Base-by-base conservation (phyloP, 805 yeast genomes). In the Saccharomycopsis sp. region DNA sequence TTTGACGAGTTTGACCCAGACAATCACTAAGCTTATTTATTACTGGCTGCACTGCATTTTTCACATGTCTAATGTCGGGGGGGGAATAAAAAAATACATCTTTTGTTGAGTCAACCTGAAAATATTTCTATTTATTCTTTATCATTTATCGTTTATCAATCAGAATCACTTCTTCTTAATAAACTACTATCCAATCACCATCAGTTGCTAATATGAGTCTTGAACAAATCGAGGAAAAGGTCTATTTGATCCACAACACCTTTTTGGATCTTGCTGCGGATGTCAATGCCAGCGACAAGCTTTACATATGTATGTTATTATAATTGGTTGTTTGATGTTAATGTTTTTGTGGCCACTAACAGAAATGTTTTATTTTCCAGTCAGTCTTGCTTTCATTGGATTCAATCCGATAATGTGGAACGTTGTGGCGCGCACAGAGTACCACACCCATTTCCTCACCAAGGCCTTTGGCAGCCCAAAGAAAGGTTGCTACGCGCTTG, bases 391-490 rank as follows among this genome's bases (percentile, higher is more conserved):
- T 6, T 73, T 82, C 22, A 82, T 92, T 52, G 77, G 79, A 12
- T 88, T 92, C 73, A 92, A 92, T 59, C 98, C 98, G 13, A 73
- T 83, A 23, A 89, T 88, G 58, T 92, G 98, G 98, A 92, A 92
- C 59, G 70, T 81, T 43, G 94, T 75, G 17, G 98, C 98, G 4
- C 72, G 97, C 23, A 7, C 43, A 50, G 97, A 92, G 58, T 85
- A 85, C 68, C 74, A 75, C 45, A 76, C 84, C 12, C 81, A 82
- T 50, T 53, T 81, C 39, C 62, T 89, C 41, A 84, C 97, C 16
- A 85, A 80, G 53, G 47, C 83, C 16, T 70, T 81, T 1, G 80
- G 83, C 22, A 79, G 84, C 18, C 70, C 69, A 39, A 67, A 78
- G 29, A 73, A 69, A 41, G 98, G 96, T 2, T 94, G 97, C 60